Percentiles rank a stretch among this genome's conserved stretches.
These are phyloP conservation scores for Ophiostoma sp. DNA, from an alignment of 2,329 filamentous ascomycete species.

Conservation along the genomic window DNA sequence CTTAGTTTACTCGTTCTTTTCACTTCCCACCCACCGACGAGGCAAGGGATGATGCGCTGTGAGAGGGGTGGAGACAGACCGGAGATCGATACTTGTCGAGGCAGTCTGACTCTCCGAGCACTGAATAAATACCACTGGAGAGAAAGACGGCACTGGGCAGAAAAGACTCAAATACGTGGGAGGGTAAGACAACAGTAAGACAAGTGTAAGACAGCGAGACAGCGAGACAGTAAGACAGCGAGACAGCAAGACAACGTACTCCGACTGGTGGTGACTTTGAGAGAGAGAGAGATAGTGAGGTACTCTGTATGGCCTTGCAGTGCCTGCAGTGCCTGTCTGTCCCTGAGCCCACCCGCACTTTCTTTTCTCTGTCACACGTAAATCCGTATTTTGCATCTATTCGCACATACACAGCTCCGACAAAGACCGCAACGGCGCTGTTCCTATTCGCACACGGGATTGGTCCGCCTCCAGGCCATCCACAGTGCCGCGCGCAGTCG, in stretches of 20 bases:
- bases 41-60: constrained; percentile 13
- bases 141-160: no score
- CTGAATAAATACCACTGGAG: no score
- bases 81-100: not conserved
- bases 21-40: not conserved
- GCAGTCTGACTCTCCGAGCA: no score
- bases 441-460: not conserved
- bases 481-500: not conserved
- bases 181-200: not conserved
- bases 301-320: not conserved
- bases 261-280: no score
- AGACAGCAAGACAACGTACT: not conserved
- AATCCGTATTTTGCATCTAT: no score
- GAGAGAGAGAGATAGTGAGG: not conserved
- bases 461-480: not conserved
- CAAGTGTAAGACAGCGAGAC: not conserved
- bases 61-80: not conserved
- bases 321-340: not conserved
- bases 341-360: not conserved
- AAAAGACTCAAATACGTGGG: not conserved
- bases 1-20: not conserved
- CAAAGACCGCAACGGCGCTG: not conserved
- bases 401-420: not conserved
- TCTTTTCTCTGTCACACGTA: not conserved
- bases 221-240: not conserved